Evolutionary conservation across 352 stramenopile genomes (phyloP), one percentile per base, ranked within the genome.

Genomic region (Plasmopara muralis): DNA sequence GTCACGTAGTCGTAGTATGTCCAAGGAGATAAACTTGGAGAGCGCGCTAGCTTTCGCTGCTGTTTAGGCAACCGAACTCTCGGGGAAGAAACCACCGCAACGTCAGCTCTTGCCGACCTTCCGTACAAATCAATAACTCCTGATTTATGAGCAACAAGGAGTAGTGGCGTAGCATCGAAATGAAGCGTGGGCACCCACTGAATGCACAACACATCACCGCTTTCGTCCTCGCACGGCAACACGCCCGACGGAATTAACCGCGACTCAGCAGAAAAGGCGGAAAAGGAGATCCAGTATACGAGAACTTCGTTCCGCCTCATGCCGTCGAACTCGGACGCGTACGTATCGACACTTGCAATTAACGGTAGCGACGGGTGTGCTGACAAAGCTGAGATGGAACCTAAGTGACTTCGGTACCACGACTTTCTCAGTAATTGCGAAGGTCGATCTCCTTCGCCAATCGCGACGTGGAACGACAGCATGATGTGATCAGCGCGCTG

Each of bases 251-350:
- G 83, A 39, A 93, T 82, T 18, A 93, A 61, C 8, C 82, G 64
- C n/a, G 77, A 85, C 37, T 89, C 74, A 5, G 70, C 77, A n/a
- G 76, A 85, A 55, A 93, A 91, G 4, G 79, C 77, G 0, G 83
- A 89, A 51, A 89, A 87, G 2, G 80, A 90, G 34, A 93, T 68
- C 83, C 83, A 93, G 51, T 80, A 93, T 35, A 93, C 79, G 7
- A 89, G 62, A 50, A 93, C 72, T 60, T 89, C 79, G 51, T 78
- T 70, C n/a, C n/a, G 57, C 48, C 40, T 39, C 0, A 47, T 40
- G 28, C 42, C 41, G 14, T 60, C 42, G 20, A 63, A 45, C 10
- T 72, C 60, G 6, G 51, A 62, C 4, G 4, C 6, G 14, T 72
- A 53, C 10, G 52, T 34, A 47, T 85, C 79, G 5, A 89, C 74